A percentile compares a stretch with the other conserved stretches of the same genome.
These are phyloP conservation scores for Paecilomyces sp. DNA, from an alignment of 2,329 filamentous ascomycete species.

Conservation along the genomic window DNA sequence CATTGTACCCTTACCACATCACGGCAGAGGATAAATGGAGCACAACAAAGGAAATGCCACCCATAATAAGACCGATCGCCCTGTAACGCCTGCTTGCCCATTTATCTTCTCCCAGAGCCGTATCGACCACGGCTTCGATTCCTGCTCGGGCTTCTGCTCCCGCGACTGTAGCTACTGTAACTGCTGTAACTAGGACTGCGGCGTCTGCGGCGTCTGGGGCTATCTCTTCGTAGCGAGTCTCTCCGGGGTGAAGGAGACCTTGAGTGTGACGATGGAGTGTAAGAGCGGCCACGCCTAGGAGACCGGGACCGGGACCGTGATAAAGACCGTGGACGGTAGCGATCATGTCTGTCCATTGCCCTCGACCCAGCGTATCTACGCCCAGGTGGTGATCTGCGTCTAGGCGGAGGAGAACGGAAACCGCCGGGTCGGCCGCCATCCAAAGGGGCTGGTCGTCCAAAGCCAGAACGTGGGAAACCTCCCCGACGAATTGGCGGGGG, in stretches of 20 bases:
- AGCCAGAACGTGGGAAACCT: constrained; percentile 46
- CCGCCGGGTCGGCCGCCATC: constrained; percentile 14
- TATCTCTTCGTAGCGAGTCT: constrained; percentile 24
- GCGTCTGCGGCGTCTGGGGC: constrained; percentile 37
- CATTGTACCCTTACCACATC: background rate
- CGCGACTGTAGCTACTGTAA: constrained; percentile 50
- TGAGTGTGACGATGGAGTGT: constrained; percentile 32
- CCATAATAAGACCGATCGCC: background rate
- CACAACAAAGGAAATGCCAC: background rate
- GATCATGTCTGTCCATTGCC: constrained; percentile 41
- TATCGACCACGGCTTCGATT: constrained; percentile 37
- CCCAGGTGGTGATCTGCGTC: constrained; percentile 27
- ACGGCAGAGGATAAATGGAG: background rate
- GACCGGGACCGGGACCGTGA: constrained; percentile 42
- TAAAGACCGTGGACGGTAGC: constrained; percentile 55
- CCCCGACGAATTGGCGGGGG: constrained; percentile 64
- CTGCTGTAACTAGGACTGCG: constrained; percentile 58
- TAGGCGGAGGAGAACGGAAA: constrained; percentile 16
- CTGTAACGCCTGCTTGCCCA: background rate
- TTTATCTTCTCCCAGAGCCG: constrained; percentile 16
- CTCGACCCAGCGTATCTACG: constrained; percentile 33
- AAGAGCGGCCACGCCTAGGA: constrained; percentile 28
- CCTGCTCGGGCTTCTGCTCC: constrained; percentile 39
- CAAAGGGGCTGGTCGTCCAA: constrained; percentile 19
- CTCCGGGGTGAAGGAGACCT: constrained; percentile 34